Evolutionary conservation across 2,329 filamentous ascomycete genomes (phyloP).

Genomic region (Fusarium irregulare): DNA sequence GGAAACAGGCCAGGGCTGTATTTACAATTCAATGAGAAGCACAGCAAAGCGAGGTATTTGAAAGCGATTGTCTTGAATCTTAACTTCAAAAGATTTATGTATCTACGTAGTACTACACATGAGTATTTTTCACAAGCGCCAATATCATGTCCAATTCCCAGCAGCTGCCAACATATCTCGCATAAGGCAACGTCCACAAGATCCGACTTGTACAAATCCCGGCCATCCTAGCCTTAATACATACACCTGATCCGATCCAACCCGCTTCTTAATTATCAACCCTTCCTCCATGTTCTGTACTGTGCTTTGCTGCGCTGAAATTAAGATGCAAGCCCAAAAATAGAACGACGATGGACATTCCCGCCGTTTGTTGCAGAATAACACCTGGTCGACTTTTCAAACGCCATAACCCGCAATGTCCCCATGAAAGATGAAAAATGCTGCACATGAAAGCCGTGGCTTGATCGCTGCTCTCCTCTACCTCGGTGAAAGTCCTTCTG

Average conservation of each 20-base stretch:
- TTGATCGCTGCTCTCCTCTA: conserved; percentile 14
- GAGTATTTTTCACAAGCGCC: conserved; percentile 22
- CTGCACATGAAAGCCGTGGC: conserved; percentile 28
- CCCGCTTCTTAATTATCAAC: conserved; percentile 23
- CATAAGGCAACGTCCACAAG: conserved; percentile 16
- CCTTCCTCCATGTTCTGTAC: conserved; percentile 2
- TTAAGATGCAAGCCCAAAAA: conserved; percentile 37
- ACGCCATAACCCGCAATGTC: conserved; percentile 38
- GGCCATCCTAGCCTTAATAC: conserved; percentile 14
- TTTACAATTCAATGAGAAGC: neutral
- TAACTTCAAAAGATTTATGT: conserved; percentile 18
- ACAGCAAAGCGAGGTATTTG: too few relatives aligned
- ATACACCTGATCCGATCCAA: conserved; percentile 14
- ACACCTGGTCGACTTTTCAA: conserved; percentile 41
- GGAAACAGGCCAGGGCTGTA: neutral
- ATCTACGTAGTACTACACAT: conserved; percentile 25
- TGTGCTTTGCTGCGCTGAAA: conserved; percentile 22
- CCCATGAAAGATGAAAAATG: conserved; percentile 38
- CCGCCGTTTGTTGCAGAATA: conserved; percentile 38
- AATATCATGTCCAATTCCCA: conserved; percentile 28
- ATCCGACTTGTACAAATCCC: conserved; percentile 14
- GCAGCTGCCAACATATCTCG: conserved; percentile 12
- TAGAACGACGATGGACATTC: conserved; percentile 18
- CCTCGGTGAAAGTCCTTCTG: neutral
- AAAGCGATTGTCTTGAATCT: conserved; percentile 7